These are phyloP conservation scores for Saturnispora sanitii DNA, from an alignment of 805 yeast genomes.

Conservation along the genomic window DNA sequence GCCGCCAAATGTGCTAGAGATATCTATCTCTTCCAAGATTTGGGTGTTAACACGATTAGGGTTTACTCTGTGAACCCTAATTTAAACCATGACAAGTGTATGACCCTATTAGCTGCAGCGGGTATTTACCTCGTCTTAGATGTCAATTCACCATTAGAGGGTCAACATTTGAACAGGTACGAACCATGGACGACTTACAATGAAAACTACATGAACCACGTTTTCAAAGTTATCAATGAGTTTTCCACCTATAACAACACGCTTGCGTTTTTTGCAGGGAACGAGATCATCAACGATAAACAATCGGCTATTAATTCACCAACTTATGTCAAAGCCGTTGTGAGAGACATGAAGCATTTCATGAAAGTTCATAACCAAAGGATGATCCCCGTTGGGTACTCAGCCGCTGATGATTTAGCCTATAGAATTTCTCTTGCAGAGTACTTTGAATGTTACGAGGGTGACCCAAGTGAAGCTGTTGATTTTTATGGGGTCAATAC, in stretches of 20 bases:
- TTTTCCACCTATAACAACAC: constrained; percentile 58
- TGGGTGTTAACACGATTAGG: constrained; percentile 68
- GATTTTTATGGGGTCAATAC: constrained; percentile 93
- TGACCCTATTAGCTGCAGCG: constrained; percentile 54
- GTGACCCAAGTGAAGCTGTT: constrained; percentile 67
- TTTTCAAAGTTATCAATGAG: constrained; percentile 70
- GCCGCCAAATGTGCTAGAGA: constrained; percentile 53
- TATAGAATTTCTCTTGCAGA: constrained; percentile 68
- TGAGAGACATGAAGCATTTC: constrained; percentile 68
- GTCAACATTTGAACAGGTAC: constrained; percentile 48
- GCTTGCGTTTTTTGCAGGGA: constrained; percentile 74
- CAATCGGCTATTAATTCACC: constrained; percentile 48
- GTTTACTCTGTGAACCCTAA: constrained; percentile 74
- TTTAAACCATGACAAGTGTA: constrained; percentile 57
- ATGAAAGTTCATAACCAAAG: constrained; percentile 52
- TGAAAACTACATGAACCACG: constrained; percentile 43
- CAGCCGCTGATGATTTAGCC: constrained; percentile 78
- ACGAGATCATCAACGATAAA: constrained; percentile 64
- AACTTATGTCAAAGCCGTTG: constrained; percentile 69
- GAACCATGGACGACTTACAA: constrained; percentile 70
- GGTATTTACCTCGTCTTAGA: constrained; percentile 69
- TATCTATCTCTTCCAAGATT: constrained; percentile 49
- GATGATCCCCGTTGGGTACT: constrained; percentile 71
- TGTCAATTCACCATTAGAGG: constrained; percentile 63
- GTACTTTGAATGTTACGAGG: constrained; percentile 71